phyloP scores from a whole-genome alignment of 192 early-diverging fungal species.

The Pilaira anomala region DNA sequence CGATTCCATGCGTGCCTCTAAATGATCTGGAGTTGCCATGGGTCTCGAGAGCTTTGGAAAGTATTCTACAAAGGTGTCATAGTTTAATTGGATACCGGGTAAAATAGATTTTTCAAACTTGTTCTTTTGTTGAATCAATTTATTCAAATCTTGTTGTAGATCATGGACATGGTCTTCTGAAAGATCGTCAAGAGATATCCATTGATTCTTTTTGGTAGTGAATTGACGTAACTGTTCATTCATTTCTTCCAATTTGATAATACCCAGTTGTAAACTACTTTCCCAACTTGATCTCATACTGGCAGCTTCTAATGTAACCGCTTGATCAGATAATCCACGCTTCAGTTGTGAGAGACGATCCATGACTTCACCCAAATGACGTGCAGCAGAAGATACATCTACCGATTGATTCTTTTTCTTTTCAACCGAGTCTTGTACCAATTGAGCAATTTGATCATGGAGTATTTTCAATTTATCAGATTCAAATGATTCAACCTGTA shows the following conservation, averaged over 20 bases:
- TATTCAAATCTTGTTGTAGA: slow-evolving; percentile 17
- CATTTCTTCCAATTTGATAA: slow-evolving; percentile 13
- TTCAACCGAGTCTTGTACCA: slow-evolving; percentile 16
- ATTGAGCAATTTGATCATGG: slow-evolving; percentile 19
- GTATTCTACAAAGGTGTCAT: slow-evolving; percentile 27
- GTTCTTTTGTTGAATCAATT: slow-evolving; percentile 7
- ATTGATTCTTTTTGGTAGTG: slow-evolving; percentile 20
- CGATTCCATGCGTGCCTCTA: slow-evolving; percentile 25
- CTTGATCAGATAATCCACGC: slow-evolving; percentile 16
- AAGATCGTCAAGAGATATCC: slow-evolving; percentile 14
- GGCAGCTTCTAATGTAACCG: slow-evolving; percentile 18
- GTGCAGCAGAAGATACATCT: slow-evolving; percentile 15
- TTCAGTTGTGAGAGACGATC: slow-evolving; percentile 14
- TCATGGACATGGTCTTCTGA: not conserved
- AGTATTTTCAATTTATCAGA: slow-evolving; percentile 12
- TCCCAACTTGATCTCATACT: slow-evolving; percentile 15
- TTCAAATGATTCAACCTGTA: slow-evolving; percentile 25
- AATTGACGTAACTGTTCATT: slow-evolving; percentile 27
- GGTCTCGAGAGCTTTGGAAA: slow-evolving; percentile 20
- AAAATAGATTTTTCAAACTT: slow-evolving; percentile 8
- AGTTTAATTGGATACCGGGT: slow-evolving; percentile 17
- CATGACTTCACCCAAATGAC: slow-evolving; percentile 20
- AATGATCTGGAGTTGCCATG: slow-evolving; percentile 31
- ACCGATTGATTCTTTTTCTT: slow-evolving; percentile 12
- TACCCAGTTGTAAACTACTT: slow-evolving; percentile 5